phyloP scores from a whole-genome alignment of 805 yeast species.

The Cyberlindnera sargentensis region DNA sequence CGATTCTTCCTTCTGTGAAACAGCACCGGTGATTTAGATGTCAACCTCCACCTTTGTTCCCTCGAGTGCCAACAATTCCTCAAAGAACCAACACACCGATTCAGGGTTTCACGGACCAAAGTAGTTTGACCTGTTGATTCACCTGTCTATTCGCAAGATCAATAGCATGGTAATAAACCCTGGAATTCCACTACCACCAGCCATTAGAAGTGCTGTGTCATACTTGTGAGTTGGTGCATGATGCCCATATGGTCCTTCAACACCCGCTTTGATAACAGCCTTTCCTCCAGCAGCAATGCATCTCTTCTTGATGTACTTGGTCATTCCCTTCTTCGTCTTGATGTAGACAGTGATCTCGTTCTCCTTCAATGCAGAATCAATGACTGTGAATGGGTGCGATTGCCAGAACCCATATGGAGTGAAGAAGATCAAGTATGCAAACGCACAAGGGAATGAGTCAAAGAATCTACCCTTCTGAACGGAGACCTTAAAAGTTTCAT shows the following conservation, averaged over 20 bases:
- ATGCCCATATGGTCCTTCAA: slow-evolving; percentile 63
- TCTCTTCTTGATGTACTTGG: slow-evolving; percentile 33
- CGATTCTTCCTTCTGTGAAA: neutral
- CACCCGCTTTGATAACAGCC: slow-evolving; percentile 29
- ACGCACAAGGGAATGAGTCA: slow-evolving; percentile 48
- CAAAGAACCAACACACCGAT: slow-evolving; percentile 41
- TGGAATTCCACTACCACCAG: slow-evolving; percentile 50
- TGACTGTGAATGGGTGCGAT: slow-evolving; percentile 66
- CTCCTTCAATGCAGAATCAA: slow-evolving; percentile 32
- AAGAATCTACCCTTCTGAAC: slow-evolving; percentile 38
- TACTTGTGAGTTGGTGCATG: slow-evolving; percentile 31
- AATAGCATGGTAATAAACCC: slow-evolving; percentile 39
- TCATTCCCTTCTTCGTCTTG: slow-evolving; percentile 53
- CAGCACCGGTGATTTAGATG: slow-evolving; percentile 31
- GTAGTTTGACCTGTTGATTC: slow-evolving; percentile 35
- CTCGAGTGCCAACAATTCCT: slow-evolving; percentile 31
- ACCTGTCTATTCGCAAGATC: slow-evolving; percentile 21
- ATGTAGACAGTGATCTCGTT: slow-evolving; percentile 36
- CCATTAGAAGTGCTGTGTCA: slow-evolving; percentile 34
- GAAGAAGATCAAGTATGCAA: slow-evolving; percentile 51
- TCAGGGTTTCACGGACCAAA: slow-evolving; percentile 55
- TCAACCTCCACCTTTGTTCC: slow-evolving; percentile 25
- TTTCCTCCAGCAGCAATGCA: slow-evolving; percentile 23
- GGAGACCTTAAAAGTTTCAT: slow-evolving; percentile 40
- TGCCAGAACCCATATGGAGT: slow-evolving; percentile 52